Base-by-base conservation (phyloP, 176 grass and related monocot species). In the Thalia dealbata region DNA sequence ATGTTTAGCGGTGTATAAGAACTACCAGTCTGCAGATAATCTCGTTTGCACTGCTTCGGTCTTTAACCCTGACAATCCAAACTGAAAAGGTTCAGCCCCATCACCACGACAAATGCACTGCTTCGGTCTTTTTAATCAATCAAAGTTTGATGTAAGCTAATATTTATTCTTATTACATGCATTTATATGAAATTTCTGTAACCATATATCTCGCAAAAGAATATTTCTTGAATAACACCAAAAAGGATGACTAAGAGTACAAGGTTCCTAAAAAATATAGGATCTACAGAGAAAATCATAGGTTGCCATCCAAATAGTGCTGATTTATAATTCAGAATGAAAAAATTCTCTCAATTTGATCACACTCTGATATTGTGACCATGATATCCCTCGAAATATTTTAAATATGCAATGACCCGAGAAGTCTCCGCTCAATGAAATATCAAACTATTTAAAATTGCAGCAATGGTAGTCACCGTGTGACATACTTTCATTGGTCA, bases 401-500 rank as follows among this genome's bases (percentile, higher is more conserved):
- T 43, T 43, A 15, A 7, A 43, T 13, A 68, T 22, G 9, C 32
- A 38, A 23, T 23, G 21, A 58, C 54, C 4, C 6, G 21, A n/a
- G 18, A 58, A 58, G 21, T 9, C 54, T 58, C 54, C 54, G 44
- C 8, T 43, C 38, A 0, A 68, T 42, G 3, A 54, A 72, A 72
- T 29, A 72, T 12, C 24, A 51, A 72, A 27, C 32, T 26, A 26
- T 50, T 30, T 19, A 72, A 52, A 32, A 13, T 52, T 72, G 23
- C 25, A 72, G 0, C 5, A 19, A 29, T 61, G 63, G 44, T 48
- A 60, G 73, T 30, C 28, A 75, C 21, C 22, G 13, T 30, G 21
- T 9, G 6, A 29, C 81, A 78, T 88, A 96, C 91, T 91, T 52
- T 96, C 91, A 86, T 86, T 91, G 69, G 83, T 88, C 73, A 91